phyloP scores from a whole-genome alignment of 805 yeast genomes.

The Wickerhamomyces rabaulensis region DNA sequence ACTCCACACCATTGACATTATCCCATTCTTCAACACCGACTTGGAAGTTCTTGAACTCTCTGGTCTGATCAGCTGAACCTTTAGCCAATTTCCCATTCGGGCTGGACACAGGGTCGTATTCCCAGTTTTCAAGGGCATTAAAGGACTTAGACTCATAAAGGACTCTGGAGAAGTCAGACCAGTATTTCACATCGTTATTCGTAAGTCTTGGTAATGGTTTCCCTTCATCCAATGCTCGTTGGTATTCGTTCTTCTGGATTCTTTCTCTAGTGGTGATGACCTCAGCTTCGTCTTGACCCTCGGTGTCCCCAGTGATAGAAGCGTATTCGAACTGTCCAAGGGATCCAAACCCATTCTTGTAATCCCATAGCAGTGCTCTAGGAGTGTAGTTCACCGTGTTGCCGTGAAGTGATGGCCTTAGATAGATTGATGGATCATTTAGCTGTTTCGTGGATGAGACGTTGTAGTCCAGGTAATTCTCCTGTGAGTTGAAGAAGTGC shows the following conservation, averaged over 20 bases:
- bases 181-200: constrained; percentile 44
- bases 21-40: constrained; percentile 61
- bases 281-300: constrained; percentile 17
- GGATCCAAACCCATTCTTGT: constrained; percentile 70
- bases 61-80: constrained; percentile 19
- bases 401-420: constrained; percentile 34
- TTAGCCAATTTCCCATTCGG: constrained; percentile 23
- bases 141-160: constrained; percentile 59
- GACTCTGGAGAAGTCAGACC: constrained; percentile 78
- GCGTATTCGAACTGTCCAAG: constrained; percentile 50
- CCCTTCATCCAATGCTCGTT: constrained; percentile 53
- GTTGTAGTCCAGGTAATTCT: constrained; percentile 54
- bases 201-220: constrained; percentile 30
- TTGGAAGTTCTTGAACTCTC: constrained; percentile 41
- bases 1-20: constrained; percentile 37
- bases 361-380: constrained; percentile 76
- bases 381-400: constrained; percentile 67
- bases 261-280: constrained; percentile 30
- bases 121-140: constrained; percentile 55
- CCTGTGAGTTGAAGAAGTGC: constrained; percentile 80
- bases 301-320: constrained; percentile 5
- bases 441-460: constrained; percentile 19
- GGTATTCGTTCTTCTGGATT: constrained; percentile 53
- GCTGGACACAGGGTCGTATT: constrained; percentile 34
- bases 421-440: constrained; percentile 41